Percentiles rank a stretch among this genome's conserved stretches.
Evolutionary conservation across 306 rosid genomes (phyloP).

Genomic region (Cotoneaster glaucophyllus): DNA sequence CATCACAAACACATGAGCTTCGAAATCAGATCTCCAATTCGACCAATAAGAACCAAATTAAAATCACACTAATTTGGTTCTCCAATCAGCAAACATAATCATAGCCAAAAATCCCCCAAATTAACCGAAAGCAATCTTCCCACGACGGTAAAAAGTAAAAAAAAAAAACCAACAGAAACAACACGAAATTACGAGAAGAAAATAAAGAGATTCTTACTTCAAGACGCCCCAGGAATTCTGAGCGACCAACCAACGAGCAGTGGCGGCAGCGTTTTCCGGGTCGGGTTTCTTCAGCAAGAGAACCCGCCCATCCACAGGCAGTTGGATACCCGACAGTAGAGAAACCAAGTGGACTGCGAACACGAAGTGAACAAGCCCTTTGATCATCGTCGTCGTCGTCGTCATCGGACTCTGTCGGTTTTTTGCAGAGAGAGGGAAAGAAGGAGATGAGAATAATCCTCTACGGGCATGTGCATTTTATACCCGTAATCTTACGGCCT

Average conservation of each 20-base stretch:
- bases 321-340: slow-evolving; percentile 14
- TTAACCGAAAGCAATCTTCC: background rate
- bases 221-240: slow-evolving; percentile 74
- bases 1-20: background rate
- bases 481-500: background rate
- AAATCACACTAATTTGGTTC: background rate
- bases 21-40: background rate
- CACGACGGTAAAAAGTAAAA: background rate
- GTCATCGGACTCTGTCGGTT: background rate
- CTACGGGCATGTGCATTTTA: background rate
- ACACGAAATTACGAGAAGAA: background rate
- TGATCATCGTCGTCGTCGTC: slow-evolving; percentile 1
- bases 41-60: background rate
- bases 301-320: slow-evolving; percentile 28
- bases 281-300: slow-evolving; percentile 46
- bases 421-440: background rate
- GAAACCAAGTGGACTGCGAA: slow-evolving; percentile 3
- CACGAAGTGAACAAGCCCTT: background rate
- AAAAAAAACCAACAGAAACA: background rate
- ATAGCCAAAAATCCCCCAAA: background rate
- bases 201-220: slow-evolving; percentile 32
- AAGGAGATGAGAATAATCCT: background rate
- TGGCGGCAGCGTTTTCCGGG: slow-evolving; percentile 56
- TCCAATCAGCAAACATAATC: background rate
- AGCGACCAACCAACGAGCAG: slow-evolving; percentile 83